Percentiles rank a stretch among this genome's conserved stretches.
Evolutionary conservation across 371 early-diverging fungal genomes (phyloP).

Genomic region (Rhizopus microsporus): DNA sequence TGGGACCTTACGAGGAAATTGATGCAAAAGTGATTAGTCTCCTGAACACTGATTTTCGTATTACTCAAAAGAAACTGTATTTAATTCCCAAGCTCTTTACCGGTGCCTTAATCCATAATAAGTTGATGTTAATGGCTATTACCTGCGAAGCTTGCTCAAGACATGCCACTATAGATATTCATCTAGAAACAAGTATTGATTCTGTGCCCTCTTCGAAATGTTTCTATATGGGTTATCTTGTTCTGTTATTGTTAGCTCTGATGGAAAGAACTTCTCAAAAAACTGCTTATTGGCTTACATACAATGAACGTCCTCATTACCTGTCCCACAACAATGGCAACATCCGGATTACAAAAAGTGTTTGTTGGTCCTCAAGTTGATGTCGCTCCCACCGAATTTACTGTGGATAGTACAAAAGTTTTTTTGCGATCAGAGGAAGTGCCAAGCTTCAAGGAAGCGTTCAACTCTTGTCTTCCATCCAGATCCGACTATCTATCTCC

Average conservation of each 20-base stretch:
- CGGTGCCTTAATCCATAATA: constrained; percentile 4
- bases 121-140: constrained; percentile 7
- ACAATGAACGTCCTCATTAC: constrained; percentile 12
- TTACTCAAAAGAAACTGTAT: not conserved
- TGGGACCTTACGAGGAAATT: constrained; percentile 1
- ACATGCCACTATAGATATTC: constrained; percentile 12
- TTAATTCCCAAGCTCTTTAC: not conserved
- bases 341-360: constrained; percentile 6
- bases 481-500: not conserved
- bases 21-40: not conserved
- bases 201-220: constrained; percentile 11
- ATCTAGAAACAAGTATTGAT: constrained; percentile 9
- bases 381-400: constrained; percentile 5
- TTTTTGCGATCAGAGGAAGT: constrained; percentile 13
- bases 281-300: constrained; percentile 9
- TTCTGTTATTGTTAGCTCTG: constrained; percentile 9
- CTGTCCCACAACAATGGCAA: constrained; percentile 4
- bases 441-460: constrained; percentile 11
- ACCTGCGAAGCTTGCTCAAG: constrained; percentile 7
- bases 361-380: constrained; percentile 13
- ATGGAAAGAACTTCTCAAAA: constrained; percentile 8
- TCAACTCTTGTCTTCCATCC: constrained; percentile 1
- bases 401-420: constrained; percentile 8
- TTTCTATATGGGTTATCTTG: constrained; percentile 8
- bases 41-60: not conserved